A percentile compares a stretch with the other conserved stretches of the same genome.
Evolutionary conservation across 1,139 yeast genomes (phyloP).

Genomic region (Entelexis paramagnoliae): DNA sequence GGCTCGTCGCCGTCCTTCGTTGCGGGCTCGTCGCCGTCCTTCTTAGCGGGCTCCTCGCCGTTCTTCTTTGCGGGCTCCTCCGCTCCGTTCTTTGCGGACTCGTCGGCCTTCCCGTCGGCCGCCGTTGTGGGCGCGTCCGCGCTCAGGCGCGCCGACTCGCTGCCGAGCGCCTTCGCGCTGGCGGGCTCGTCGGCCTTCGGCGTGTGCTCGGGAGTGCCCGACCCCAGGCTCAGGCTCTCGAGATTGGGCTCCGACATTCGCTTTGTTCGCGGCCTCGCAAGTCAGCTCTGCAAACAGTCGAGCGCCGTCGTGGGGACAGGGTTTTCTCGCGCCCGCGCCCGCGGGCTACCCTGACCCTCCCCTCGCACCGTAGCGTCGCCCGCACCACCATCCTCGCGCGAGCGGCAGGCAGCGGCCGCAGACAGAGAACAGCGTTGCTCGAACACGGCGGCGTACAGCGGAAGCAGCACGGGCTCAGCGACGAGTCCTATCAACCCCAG

Average conservation of each 20-base stretch:
- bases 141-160: neutral
- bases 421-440: too few species aligned
- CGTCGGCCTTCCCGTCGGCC: neutral
- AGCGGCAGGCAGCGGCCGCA: too few species aligned
- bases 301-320: neutral
- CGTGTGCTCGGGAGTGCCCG: neutral
- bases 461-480: too few species aligned
- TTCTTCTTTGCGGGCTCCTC: neutral
- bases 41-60: neutral
- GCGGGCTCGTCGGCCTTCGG: neutral
- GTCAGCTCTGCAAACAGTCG: neutral
- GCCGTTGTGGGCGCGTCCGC: neutral
- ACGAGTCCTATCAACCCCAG: too few species aligned
- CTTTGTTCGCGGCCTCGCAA: neutral
- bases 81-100: neutral
- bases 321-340: neutral
- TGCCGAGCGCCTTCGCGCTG: neutral
- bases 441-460: too few species aligned
- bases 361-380: too few species aligned
- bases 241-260: constrained; percentile 14
- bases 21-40: too few species aligned
- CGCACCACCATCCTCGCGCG: too few species aligned
- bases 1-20: neutral
- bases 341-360: constrained; percentile 1
- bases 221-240: constrained; percentile 10